phyloP scores from a whole-genome alignment of 139 green algal genomes.

The Chloropicon primus region DNA sequence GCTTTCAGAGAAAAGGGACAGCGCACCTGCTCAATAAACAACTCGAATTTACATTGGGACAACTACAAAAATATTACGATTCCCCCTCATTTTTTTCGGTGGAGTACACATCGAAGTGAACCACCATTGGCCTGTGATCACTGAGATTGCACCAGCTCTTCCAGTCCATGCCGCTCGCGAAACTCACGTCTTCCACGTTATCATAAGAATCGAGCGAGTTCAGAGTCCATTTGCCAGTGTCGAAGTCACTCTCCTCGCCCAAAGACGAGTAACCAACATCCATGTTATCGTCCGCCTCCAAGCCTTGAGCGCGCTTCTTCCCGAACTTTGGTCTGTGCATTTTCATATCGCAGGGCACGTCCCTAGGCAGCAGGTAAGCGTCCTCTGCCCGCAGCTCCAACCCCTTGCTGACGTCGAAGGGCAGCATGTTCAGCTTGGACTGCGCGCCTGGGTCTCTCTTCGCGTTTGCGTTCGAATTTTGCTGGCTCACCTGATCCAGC shows the following conservation, averaged over 20 bases:
- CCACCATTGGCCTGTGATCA: neutral
- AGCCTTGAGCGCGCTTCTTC: too few species aligned
- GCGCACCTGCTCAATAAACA: neutral
- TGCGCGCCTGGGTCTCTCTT: neutral
- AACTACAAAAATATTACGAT: too few species aligned
- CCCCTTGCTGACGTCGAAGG: neutral
- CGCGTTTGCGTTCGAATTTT: too few species aligned
- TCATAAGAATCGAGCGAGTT: neutral
- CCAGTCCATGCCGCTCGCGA: neutral
- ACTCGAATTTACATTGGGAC: too few species aligned
- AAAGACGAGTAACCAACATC: neutral
- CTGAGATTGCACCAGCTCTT: neutral
- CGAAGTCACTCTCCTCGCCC: neutral
- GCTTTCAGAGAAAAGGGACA: neutral
- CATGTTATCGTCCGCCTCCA: too few species aligned
- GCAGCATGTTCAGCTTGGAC: neutral
- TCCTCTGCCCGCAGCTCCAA: neutral
- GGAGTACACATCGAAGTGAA: neutral
- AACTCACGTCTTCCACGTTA: neutral
- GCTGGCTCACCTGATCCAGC: too few species aligned
- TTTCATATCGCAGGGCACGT: neutral
- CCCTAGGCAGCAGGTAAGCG: neutral
- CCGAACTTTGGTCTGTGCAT: neutral
- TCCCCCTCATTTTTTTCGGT: too few species aligned
- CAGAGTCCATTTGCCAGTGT: neutral